These are phyloP conservation scores for Paraphaeosphaeria sporulosa DNA, from an alignment of 2,329 filamentous ascomycete genomes.

Conservation along the genomic window DNA sequence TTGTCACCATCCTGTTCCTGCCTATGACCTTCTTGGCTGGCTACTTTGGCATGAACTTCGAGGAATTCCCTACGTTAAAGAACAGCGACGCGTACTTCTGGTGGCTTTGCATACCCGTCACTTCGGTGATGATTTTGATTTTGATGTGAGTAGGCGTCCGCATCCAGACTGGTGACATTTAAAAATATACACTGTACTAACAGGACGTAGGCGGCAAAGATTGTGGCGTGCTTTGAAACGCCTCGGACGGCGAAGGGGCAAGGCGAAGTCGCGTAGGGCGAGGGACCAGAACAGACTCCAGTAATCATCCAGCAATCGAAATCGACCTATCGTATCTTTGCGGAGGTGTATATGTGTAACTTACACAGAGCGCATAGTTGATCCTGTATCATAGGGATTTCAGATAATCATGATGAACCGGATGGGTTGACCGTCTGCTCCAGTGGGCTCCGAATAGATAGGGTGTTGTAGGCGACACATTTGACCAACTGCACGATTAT, in stretches of 20 bases:
- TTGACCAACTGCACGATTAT: too few relatives aligned
- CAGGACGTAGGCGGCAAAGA: background rate
- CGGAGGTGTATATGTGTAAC: too few relatives aligned
- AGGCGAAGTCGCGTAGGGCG: background rate
- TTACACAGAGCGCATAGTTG: too few relatives aligned
- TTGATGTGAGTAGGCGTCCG: constrained; percentile 27
- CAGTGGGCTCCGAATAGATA: too few relatives aligned
- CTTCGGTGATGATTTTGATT: constrained; percentile 45
- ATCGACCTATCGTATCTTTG: too few relatives aligned
- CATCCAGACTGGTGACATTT: constrained; percentile 22
- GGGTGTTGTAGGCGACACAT: too few relatives aligned
- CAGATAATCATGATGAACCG: too few relatives aligned
- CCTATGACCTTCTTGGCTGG: constrained; percentile 88
- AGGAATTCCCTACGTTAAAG: constrained; percentile 57
- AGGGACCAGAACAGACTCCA: background rate
- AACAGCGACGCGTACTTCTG: constrained; percentile 63
- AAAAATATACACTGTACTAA: constrained; percentile 22
- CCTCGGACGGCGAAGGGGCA: background rate
- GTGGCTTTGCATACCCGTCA: constrained; percentile 54
- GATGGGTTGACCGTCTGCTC: too few relatives aligned
- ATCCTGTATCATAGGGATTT: too few relatives aligned
- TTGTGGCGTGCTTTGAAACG: constrained; percentile 3
- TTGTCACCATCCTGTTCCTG: constrained; percentile 92
- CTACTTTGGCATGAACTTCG: constrained; percentile 71
- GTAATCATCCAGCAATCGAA: too few relatives aligned